Base-by-base conservation (phyloP, 1,139 yeast species). In the Yarrowia galli region DNA sequence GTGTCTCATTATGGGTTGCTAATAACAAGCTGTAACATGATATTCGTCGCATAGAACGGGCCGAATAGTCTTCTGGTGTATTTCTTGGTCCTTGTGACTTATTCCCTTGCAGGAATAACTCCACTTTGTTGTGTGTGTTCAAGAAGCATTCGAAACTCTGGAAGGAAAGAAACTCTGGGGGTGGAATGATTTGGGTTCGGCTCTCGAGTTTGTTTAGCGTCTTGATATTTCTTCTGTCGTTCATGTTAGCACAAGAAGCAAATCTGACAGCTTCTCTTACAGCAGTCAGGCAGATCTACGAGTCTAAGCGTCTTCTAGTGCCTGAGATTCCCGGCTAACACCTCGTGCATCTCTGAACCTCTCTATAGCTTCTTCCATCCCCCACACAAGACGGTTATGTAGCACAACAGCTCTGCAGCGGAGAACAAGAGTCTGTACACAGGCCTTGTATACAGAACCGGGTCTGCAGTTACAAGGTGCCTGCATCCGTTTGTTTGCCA, bases 381-480 rank as follows among this genome's bases (percentile, higher is more conserved):
- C 28, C 28, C 28, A 25, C 28, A 25, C 28, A 28, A 28, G 32
- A 28, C 4, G 32, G 8, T n/a, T 28, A 28, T 28, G 32, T 28
- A 28, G 32, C 32, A 28, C 32, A 28, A 28, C 32, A 28, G 6
- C 32, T 28, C 32, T 28, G 32, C 40, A 36, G 40, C 40, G 40
- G 32, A 28, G 32, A 35, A 35, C 36, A 35, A 35, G 40, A 36
- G 40, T 36, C 40, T 15, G 40, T 7, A n/a, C 20, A 40, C 43
- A 40, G 32, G 32, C 32, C 32, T 28, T 28, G 32, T 28, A 28
- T 10, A 28, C 32, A 40, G 43, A 40, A 40, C 20, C 43, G 20
- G 20, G 35, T 25, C 36, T 48, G 53, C 42, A 51, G 16, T 12
- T 20, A 22, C 58, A 51, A 35, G 28, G 58, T 51, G 58, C 42